These are phyloP conservation scores for Abeoforma whisleri DNA, from an alignment of 78 protist species.

Conservation along the genomic window DNA sequence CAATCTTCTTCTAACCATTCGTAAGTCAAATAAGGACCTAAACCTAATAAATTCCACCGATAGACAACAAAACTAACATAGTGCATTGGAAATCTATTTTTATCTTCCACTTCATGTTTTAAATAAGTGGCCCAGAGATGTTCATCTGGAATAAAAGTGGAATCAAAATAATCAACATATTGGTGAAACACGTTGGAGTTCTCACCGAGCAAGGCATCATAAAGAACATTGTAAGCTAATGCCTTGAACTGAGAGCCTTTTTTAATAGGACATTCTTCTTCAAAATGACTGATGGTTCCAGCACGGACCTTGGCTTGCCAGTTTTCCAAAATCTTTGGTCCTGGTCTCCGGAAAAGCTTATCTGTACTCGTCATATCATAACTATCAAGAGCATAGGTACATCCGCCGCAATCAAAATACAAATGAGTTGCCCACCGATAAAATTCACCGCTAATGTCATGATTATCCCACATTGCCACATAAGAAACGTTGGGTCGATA, in stretches of 20 bases:
- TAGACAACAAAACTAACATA: too few species aligned
- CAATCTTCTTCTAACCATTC: too few species aligned
- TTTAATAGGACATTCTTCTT: neutral
- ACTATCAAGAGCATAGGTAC: neutral
- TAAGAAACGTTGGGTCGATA: neutral
- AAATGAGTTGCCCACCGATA: neutral
- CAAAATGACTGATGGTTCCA: neutral
- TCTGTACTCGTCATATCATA: neutral
- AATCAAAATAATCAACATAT: neutral
- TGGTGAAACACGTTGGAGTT: neutral
- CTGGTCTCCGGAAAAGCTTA: neutral
- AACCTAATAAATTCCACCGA: too few species aligned
- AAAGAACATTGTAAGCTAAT: neutral
- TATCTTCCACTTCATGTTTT: neutral
- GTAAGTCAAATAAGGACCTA: too few species aligned
- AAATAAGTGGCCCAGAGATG: neutral
- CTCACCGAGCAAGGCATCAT: neutral
- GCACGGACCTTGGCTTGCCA: neutral
- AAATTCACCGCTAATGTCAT: neutral
- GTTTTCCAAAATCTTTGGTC: neutral
- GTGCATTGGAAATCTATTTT: too few species aligned
- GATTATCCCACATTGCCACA: neutral
- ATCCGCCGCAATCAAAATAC: neutral
- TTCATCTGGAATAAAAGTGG: neutral
- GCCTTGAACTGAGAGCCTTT: neutral